A percentile compares a stretch with the other conserved stretches of the same genome.
Conservation (phyloP, 129 eudicot genomes). For the Logfia minima region DNA sequence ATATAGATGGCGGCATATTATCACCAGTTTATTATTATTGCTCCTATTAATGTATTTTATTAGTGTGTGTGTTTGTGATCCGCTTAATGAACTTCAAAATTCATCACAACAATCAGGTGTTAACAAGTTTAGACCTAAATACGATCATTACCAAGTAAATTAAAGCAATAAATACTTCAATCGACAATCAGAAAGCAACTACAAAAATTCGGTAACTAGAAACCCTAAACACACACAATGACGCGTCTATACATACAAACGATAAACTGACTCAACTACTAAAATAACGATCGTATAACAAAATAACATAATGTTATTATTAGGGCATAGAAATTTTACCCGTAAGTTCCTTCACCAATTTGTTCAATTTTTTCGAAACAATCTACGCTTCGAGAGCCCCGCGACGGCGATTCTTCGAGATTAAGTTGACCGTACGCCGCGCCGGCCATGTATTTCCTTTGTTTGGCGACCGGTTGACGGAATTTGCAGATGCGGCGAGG, state of each 20-base stretch:
- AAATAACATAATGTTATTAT: slow-evolving; percentile 10
- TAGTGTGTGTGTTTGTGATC: neutral
- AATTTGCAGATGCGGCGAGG: neutral
- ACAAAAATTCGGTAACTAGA: neutral
- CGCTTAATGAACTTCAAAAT: slow-evolving; percentile 1
- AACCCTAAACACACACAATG: slow-evolving; percentile 19
- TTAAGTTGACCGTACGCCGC: slow-evolving; percentile 46
- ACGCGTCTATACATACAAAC: neutral
- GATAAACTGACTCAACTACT: neutral
- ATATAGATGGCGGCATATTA: neutral
- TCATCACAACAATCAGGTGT: neutral
- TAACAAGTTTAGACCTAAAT: too few species aligned
- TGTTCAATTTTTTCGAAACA: slow-evolving; percentile 52
- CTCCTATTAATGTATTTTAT: neutral
- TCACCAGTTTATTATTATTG: neutral
- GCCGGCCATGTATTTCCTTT: slow-evolving; percentile 31
- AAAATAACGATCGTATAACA: neutral
- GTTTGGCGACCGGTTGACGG: slow-evolving; percentile 2
- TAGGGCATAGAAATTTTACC: slow-evolving; percentile 36
- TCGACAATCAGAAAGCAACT: neutral
- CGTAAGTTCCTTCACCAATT: slow-evolving; percentile 53
- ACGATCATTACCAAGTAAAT: neutral
- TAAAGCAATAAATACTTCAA: slow-evolving; percentile 2
- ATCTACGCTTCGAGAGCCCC: slow-evolving; percentile 50
- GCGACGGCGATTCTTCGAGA: slow-evolving; percentile 36